Evolutionary conservation across 768 basidiomycete genomes (phyloP), one percentile per base, ranked within the genome.

Genomic region (Tylopilus sp.): DNA sequence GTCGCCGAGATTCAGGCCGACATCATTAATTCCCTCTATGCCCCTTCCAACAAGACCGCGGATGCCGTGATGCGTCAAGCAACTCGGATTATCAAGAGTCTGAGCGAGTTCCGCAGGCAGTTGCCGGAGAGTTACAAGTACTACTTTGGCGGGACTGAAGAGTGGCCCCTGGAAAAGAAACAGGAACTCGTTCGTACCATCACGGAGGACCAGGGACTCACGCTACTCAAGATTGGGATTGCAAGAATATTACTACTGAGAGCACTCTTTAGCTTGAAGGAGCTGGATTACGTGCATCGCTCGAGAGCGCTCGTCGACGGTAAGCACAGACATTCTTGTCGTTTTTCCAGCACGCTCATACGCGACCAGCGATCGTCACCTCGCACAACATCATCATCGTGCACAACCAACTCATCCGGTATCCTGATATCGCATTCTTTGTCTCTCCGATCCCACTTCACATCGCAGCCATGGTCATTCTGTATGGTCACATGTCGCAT

Each of bases 401-500:
- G 28, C 92, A 93, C 72, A 86, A 85, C 51, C 83, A 88, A 58
- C 81, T 93, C 48, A 89, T 92, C 59, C 80, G 81, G 30, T 92
- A 86, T 77, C 90, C 91, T 12, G 86, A 92, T 53, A 87, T 87
- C 60, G 87, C 85, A 4, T 93, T 93, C 74, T 92, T 93, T 66
- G 88, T 88, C 22, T 92, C 90, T 4, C 91, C 91, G 3, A 90
- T 89, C 53, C 91, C 91, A 14, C 77, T 93, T 19, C 91, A 93
- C 69, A 91, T 92, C 49, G 87, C 90, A 0, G 91, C 91, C 8
- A 92, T 93, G 90, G 88, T 92, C 53, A 92, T 93, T 54, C 77
- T 93, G 19, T 92, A 86, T 64, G 91, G 91, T 1, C 87, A 87
- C 62, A 90, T 91, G 80, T 89, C 86, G 8, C 81, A 82, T 48